These are phyloP conservation scores for Priceomyces medius DNA, from an alignment of 805 yeast species.

Conservation along the genomic window DNA sequence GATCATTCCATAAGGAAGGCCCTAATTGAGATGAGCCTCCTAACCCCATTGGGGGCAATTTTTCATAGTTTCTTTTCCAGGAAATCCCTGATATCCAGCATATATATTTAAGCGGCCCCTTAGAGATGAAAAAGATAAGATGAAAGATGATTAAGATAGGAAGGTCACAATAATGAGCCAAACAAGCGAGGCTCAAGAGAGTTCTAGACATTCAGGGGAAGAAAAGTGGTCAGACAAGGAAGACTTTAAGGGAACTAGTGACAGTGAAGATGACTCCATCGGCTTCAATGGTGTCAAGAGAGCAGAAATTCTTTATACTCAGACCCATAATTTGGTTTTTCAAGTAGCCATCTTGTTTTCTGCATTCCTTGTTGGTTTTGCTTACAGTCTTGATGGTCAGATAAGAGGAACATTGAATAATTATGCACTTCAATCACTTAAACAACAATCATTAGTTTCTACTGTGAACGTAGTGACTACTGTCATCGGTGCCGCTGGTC, in stretches of 20 bases:
- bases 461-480: constrained; percentile 27
- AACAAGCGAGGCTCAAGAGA: background rate
- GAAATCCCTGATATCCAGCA: no score
- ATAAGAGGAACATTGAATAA: constrained; percentile 19
- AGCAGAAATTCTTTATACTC: constrained; percentile 4
- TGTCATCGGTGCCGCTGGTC: constrained; percentile 30
- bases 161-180: background rate
- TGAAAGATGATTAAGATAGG: no score
- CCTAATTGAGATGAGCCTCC: no score
- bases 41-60: no score
- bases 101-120: no score
- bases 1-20: no score
- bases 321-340: constrained; percentile 3
- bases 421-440: constrained; percentile 26
- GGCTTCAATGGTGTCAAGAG: constrained; percentile 4
- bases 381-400: constrained; percentile 25
- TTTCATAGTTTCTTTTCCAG: no score
- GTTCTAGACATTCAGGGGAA: background rate
- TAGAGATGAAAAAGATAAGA: no score
- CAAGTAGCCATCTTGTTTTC: constrained; percentile 3
- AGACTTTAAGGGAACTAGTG: background rate
- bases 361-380: constrained; percentile 24
- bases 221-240: background rate
- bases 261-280: background rate
- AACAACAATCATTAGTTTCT: constrained; percentile 22